Evolutionary conservation across 176 grass and related monocot species (phyloP).

Genomic region (Triticum urartu): DNA sequence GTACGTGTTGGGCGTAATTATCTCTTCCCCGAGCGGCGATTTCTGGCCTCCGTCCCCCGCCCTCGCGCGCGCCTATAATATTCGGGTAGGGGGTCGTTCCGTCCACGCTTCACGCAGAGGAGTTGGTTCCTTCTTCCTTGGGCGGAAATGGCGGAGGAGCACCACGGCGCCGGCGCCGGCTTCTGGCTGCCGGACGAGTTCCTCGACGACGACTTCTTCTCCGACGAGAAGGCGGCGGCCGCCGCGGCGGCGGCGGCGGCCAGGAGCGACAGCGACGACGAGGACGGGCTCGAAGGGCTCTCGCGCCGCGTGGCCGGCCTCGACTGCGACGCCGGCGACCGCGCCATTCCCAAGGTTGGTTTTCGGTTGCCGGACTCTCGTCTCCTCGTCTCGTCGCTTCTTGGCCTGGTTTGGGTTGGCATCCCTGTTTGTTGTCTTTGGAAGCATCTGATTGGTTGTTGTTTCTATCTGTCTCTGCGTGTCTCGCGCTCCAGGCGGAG

Average conservation of each 20-base stretch:
- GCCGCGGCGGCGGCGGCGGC: slow-evolving; percentile 29
- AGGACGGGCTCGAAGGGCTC: slow-evolving; percentile 26
- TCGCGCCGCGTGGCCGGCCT: slow-evolving; percentile 24
- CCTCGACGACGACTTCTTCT: slow-evolving; percentile 68
- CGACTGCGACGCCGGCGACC: background rate
- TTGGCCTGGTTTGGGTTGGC: background rate
- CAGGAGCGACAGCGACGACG: slow-evolving; percentile 55
- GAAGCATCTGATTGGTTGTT: slow-evolving; percentile 11
- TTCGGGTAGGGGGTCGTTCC: slow-evolving; percentile 6
- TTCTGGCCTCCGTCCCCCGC: slow-evolving; percentile 22
- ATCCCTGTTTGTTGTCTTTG: background rate
- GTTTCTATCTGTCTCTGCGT: background rate
- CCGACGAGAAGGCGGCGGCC: slow-evolving; percentile 57
- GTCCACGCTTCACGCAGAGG: background rate
- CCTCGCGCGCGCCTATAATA: slow-evolving; percentile 36
- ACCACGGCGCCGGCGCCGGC: background rate
- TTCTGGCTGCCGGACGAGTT: slow-evolving; percentile 77
- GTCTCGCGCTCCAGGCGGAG: slow-evolving; percentile 18
- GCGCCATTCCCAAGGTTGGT: slow-evolving; percentile 26
- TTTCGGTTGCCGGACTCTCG: background rate
- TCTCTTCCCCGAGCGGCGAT: slow-evolving; percentile 58
- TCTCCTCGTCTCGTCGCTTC: background rate
- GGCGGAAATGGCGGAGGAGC: slow-evolving; percentile 53
- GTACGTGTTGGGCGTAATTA: slow-evolving; percentile 51
- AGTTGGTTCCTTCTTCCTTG: background rate